Evolutionary conservation across 805 yeast genomes (phyloP).

Genomic region (Saturnispora serradocipensis): DNA sequence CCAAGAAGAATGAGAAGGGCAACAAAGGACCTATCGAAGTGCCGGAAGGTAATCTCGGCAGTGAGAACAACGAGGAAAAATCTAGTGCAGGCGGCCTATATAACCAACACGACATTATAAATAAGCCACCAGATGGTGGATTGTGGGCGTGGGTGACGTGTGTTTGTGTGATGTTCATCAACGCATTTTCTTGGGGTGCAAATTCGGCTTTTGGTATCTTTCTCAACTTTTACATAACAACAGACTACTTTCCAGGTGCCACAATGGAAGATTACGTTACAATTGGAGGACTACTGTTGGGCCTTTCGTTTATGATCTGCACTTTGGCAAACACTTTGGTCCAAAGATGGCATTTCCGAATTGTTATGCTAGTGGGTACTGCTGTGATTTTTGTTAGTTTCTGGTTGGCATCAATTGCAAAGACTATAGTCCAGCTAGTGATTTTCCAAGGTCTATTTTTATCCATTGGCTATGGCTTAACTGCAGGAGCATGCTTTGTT

Average conservation of each 20-base stretch:
- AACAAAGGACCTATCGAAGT: neutral
- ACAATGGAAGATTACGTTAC: conserved; percentile 43
- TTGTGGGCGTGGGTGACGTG: conserved; percentile 42
- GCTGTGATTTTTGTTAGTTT: conserved; percentile 32
- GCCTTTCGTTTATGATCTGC: conserved; percentile 49
- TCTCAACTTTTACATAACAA: conserved; percentile 36
- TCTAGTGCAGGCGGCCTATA: conserved; percentile 27
- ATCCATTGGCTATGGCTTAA: conserved; percentile 35
- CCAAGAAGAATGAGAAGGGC: conserved; percentile 14
- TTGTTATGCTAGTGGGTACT: conserved; percentile 35
- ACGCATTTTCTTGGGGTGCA: conserved; percentile 44
- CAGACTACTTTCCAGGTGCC: conserved; percentile 39
- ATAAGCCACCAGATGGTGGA: conserved; percentile 36
- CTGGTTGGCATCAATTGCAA: conserved; percentile 37
- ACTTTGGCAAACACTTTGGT: conserved; percentile 46
- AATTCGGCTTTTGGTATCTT: conserved; percentile 49
- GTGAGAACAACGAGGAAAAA: neutral
- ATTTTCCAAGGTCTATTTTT: conserved; percentile 41
- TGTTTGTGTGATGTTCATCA: conserved; percentile 24
- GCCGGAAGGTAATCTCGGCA: neutral
- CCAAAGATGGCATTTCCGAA: conserved; percentile 41
- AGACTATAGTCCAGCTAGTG: conserved; percentile 35
- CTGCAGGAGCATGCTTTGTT: conserved; percentile 27
- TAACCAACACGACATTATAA: conserved; percentile 19
- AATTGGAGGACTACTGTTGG: conserved; percentile 45